Evolutionary conservation across 352 stramenopile species (phyloP).

Genomic region (Discostella stelligera): DNA sequence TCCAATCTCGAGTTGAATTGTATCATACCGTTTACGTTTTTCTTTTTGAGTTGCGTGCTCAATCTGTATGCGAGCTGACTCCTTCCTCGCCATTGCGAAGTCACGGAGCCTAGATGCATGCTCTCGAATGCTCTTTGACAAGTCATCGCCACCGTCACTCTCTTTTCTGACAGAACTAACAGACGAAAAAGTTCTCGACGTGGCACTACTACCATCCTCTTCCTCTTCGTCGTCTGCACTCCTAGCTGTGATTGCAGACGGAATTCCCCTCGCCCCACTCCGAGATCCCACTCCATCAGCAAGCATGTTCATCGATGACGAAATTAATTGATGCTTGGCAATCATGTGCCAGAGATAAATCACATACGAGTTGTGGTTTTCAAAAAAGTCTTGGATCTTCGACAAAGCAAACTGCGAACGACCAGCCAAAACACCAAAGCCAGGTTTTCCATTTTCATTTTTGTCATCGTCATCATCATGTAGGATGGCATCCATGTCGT

Average conservation of each 20-base stretch:
- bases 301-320: neutral
- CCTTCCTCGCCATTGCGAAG: neutral
- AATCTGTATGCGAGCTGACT: neutral
- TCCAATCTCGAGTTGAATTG: neutral
- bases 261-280: too few relatives aligned
- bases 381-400: neutral
- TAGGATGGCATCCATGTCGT: neutral
- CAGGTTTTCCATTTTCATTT: neutral
- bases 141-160: neutral
- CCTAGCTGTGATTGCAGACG: too few relatives aligned
- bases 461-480: neutral
- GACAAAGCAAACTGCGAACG: neutral
- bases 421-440: neutral
- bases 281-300: too few relatives aligned
- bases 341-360: too few relatives aligned
- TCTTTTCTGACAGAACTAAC: neutral
- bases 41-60: neutral
- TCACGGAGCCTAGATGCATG: neutral
- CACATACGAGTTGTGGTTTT: too few relatives aligned
- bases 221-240: too few relatives aligned
- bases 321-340: neutral
- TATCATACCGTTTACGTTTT: neutral
- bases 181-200: neutral
- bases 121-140: constrained; percentile 1
- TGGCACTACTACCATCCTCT: neutral